Evolutionary conservation across 2,329 filamentous ascomycete species (phyloP), one percentile per base, ranked within the genome.

Genomic region (Claviceps digitariae): DNA sequence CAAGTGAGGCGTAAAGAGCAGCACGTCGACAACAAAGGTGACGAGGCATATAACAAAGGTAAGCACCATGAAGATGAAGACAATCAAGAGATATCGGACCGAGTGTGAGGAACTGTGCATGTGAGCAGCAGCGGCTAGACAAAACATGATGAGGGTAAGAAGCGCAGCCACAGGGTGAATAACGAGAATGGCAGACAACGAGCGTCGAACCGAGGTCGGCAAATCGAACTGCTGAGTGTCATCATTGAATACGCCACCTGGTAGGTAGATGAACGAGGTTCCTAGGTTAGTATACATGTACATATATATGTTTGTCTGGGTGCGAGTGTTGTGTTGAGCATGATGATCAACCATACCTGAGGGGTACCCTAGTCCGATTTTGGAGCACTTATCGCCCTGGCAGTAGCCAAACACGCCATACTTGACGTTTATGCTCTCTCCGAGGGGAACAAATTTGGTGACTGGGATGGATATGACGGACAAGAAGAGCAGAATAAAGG

Each of bases 321-420:
- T 38, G 13, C 34, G 34, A 17, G 13, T 3, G 23, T 29, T 8
- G 23, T 29, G 23, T 21, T 36, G 23, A 41, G 23, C n/a, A 29
- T n/a, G 23, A 23, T 43, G 20, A n/a, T 49, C n/a, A 43, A 76
- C 4, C 83, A 62, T 74, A 95, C 90, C 79, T 51, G 47, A 43
- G 20, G 54, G 51, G 25, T 56, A 98, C 65, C 91, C 93, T 61
- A 98, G 79, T 65, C 84, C 79, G 58, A 91, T 81, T 43, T 74
- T 73, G 62, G 80, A 87, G 69, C 93, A 97, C 55, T 69, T 64
- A 56, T 73, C 67, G 41, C 71, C 73, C 58, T 81, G 76, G 69
- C 93, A 98, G 63, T 82, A 95, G 27, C 93, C 93, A 72, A 97
- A 91, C 49, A 97, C 90, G 49, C 93, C 93, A 74, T 94, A 96